These are phyloP conservation scores for Irpex lacteus DNA, from an alignment of 1,284 basidiomycete genomes.

Conservation along the genomic window DNA sequence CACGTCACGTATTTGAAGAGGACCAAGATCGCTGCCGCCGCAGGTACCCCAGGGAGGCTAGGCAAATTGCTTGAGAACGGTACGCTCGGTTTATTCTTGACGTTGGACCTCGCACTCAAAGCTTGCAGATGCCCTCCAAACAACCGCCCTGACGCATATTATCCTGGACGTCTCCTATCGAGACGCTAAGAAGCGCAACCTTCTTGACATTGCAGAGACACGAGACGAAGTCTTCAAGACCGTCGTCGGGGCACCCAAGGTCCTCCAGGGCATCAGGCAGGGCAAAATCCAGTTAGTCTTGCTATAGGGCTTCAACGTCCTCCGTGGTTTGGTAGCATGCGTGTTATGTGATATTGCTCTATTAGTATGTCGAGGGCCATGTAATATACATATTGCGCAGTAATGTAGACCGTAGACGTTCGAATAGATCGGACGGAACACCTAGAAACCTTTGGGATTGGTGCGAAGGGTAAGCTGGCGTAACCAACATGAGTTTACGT, in stretches of 20 bases:
- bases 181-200: slow-evolving; percentile 70
- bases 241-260: slow-evolving; percentile 58
- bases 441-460: slow-evolving; percentile 88
- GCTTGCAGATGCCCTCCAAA: slow-evolving; percentile 58
- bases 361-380: slow-evolving; percentile 3
- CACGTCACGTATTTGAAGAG: slow-evolving; percentile 73
- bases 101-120: slow-evolving; percentile 35
- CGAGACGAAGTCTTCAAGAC: slow-evolving; percentile 77
- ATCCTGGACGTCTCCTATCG: slow-evolving; percentile 70
- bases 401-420: slow-evolving; percentile 12
- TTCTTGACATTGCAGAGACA: slow-evolving; percentile 81
- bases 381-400: slow-evolving; percentile 15
- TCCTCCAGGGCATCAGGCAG: slow-evolving; percentile 60
- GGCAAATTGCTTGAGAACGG: slow-evolving; percentile 73
- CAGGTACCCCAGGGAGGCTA: slow-evolving; percentile 79
- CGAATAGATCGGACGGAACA: background rate
- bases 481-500: slow-evolving; percentile 11
- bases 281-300: slow-evolving; percentile 77
- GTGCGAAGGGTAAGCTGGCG: slow-evolving; percentile 74
- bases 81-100: slow-evolving; percentile 31
- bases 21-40: slow-evolving; percentile 75
- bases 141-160: slow-evolving; percentile 76
- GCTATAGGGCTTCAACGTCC: slow-evolving; percentile 42
- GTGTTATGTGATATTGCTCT: slow-evolving; percentile 10
- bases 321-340: slow-evolving; percentile 3